Percentiles rank a stretch among this genome's conserved stretches.
Conservation (phyloP, 495 filamentous ascomycete species). For the Collariella sp. region DNA sequence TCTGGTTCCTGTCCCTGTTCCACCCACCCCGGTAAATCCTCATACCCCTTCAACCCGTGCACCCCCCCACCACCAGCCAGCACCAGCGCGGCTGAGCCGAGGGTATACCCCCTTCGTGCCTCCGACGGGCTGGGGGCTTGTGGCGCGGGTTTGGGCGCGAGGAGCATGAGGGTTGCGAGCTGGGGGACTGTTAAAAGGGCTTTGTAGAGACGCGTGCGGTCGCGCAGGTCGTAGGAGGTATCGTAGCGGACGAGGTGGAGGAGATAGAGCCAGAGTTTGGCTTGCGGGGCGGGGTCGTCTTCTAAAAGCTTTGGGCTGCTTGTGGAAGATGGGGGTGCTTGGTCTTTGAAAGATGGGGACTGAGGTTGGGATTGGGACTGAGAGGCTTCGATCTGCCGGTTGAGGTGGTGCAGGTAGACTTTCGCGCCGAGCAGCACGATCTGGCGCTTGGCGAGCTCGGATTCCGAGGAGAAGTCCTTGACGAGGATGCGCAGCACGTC, state of each 20-base stretch:
- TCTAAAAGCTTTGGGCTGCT: slow-evolving; percentile 22
- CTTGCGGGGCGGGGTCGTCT: slow-evolving; percentile 57
- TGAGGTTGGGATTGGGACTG: slow-evolving; percentile 5
- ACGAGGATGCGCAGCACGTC: slow-evolving; percentile 87
- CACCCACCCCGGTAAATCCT: slow-evolving; percentile 77
- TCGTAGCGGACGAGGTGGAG: slow-evolving; percentile 83
- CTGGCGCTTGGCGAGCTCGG: slow-evolving; percentile 77
- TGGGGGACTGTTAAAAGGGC: slow-evolving; percentile 72
- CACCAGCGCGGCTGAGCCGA: slow-evolving; percentile 80
- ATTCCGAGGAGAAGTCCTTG: slow-evolving; percentile 74
- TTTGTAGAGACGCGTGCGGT: slow-evolving; percentile 80
- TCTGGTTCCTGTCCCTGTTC: slow-evolving; percentile 71
- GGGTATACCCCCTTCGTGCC: slow-evolving; percentile 59
- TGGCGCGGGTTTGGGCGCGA: slow-evolving; percentile 90
- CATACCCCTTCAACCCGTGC: slow-evolving; percentile 66
- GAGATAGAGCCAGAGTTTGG: slow-evolving; percentile 74
- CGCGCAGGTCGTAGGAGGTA: slow-evolving; percentile 87
- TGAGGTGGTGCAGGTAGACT: slow-evolving; percentile 84
- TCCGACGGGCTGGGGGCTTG: slow-evolving; percentile 79
- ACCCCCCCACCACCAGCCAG: slow-evolving; percentile 64
- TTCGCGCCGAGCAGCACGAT: slow-evolving; percentile 89
- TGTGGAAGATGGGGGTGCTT: background rate
- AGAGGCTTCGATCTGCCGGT: slow-evolving; percentile 42
- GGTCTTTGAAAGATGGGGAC: background rate
- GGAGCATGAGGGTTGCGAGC: slow-evolving; percentile 78